Conservation (phyloP, 2,329 filamentous ascomycete genomes). For the Fusarium coffeatum region DNA sequence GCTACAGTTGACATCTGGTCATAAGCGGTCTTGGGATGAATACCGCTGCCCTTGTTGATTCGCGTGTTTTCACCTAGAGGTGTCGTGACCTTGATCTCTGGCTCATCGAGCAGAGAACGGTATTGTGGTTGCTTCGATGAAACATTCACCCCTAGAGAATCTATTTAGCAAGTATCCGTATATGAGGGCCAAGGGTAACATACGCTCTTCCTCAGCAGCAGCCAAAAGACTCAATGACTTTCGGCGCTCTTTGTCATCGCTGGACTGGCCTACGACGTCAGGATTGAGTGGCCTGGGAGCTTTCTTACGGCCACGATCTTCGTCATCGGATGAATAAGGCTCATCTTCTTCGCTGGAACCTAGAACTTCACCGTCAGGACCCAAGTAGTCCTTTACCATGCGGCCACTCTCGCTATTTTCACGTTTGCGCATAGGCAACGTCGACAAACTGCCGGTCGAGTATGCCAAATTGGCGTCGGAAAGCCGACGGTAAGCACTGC, state of each 20-base stretch:
- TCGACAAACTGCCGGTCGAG: conserved; percentile 71
- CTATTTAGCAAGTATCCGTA: conserved; percentile 5
- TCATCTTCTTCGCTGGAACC: conserved; percentile 81
- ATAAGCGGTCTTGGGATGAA: conserved; percentile 88
- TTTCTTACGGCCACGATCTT: conserved; percentile 71
- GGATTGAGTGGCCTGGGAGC: conserved; percentile 60
- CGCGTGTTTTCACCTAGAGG: conserved; percentile 71
- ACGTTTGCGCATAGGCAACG: conserved; percentile 68
- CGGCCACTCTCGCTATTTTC: conserved; percentile 62
- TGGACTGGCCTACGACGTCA: conserved; percentile 52
- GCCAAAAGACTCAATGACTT: conserved; percentile 73
- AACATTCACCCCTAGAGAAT: conserved; percentile 62
- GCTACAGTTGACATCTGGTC: conserved; percentile 71
- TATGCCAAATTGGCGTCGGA: conserved; percentile 77
- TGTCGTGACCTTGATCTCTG: conserved; percentile 72
- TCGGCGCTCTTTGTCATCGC: conserved; percentile 55
- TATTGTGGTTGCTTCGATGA: conserved; percentile 62
- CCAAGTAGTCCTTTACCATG: conserved; percentile 74
- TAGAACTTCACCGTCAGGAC: conserved; percentile 73
- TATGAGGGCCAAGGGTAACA: conserved; percentile 50
- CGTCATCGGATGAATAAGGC: conserved; percentile 71
- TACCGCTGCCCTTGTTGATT: conserved; percentile 61
- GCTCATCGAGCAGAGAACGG: conserved; percentile 73
- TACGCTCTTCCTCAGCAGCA: conserved; percentile 83
- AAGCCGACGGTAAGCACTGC: conserved; percentile 75